Percentiles rank a stretch among this genome's conserved stretches.
Conservation (phyloP, 176 grass and related monocot species). For the Oryza rufipogon region DNA sequence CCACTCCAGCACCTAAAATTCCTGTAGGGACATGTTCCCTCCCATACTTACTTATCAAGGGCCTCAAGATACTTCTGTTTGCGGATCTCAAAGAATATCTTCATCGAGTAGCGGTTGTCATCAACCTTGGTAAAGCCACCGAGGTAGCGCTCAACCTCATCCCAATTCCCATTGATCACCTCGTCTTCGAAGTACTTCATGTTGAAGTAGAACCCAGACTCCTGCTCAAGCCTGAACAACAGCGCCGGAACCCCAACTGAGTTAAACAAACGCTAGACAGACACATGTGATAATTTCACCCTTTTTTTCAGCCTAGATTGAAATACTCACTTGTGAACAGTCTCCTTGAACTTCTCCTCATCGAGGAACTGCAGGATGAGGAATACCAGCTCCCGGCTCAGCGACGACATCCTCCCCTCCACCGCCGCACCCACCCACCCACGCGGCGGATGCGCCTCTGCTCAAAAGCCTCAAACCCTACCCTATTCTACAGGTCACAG, state of each 20-base stretch:
- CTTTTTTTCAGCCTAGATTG: neutral
- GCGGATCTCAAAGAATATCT: conserved; percentile 95
- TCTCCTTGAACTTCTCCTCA: conserved; percentile 93
- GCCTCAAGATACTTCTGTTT: conserved; percentile 92
- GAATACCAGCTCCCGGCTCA: conserved; percentile 78
- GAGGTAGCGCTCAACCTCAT: conserved; percentile 84
- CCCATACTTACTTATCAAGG: conserved; percentile 70
- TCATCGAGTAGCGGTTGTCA: conserved; percentile 83
- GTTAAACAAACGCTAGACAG: neutral
- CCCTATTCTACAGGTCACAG: conserved; percentile 32
- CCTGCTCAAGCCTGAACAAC: conserved; percentile 74
- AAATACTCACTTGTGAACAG: conserved; percentile 75
- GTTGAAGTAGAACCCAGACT: conserved; percentile 95
- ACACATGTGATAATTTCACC: neutral
- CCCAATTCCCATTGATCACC: conserved; percentile 84
- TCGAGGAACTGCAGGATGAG: conserved; percentile 94
- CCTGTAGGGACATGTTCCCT: neutral
- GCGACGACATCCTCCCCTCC: conserved; percentile 60
- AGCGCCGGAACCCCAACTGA: neutral
- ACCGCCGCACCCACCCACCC: conserved; percentile 44
- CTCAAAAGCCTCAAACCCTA: neutral
- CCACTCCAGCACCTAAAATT: conserved; percentile 7
- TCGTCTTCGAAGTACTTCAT: conserved; percentile 94
- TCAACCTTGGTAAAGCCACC: conserved; percentile 86
- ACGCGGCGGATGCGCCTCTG: conserved; percentile 32